Evolutionary conservation across 306 rosid species (phyloP).

Genomic region (Macrotyloma uniflorum): DNA sequence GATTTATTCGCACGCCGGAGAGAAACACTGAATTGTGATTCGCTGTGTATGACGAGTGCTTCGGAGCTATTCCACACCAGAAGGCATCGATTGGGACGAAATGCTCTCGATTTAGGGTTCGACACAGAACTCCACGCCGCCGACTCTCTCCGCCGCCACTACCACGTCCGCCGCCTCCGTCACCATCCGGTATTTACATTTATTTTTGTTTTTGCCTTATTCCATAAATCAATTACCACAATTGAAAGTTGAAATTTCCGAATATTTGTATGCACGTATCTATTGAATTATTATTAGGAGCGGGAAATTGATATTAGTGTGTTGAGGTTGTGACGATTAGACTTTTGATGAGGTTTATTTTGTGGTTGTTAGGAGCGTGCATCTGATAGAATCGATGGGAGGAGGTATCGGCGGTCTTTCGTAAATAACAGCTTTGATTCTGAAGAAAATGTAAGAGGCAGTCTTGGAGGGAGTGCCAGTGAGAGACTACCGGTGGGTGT

Average conservation of each 20-base stretch:
- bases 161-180: slow-evolving; percentile 46
- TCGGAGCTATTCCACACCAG: slow-evolving; percentile 74
- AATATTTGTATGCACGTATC: neutral
- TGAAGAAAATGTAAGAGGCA: slow-evolving; percentile 44
- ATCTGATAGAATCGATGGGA: slow-evolving; percentile 47
- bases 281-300: neutral
- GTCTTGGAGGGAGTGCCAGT: slow-evolving; percentile 41
- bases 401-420: slow-evolving; percentile 42
- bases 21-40: neutral
- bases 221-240: neutral
- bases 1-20: neutral
- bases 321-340: neutral
- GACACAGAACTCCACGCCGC: slow-evolving; percentile 44
- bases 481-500: slow-evolving; percentile 83
- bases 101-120: slow-evolving; percentile 43
- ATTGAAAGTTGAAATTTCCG: neutral
- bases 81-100: slow-evolving; percentile 80
- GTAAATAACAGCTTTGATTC: slow-evolving; percentile 45
- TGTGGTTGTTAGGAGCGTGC: slow-evolving; percentile 52
- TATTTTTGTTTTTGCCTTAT: neutral
- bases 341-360: neutral
- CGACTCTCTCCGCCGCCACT: slow-evolving; percentile 54
- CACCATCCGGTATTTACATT: slow-evolving; percentile 43
- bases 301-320: neutral
- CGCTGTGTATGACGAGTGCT: slow-evolving; percentile 90